phyloP scores from a whole-genome alignment of 2,329 filamentous ascomycete genomes.

The Pseudogymnoascus sp. region DNA sequence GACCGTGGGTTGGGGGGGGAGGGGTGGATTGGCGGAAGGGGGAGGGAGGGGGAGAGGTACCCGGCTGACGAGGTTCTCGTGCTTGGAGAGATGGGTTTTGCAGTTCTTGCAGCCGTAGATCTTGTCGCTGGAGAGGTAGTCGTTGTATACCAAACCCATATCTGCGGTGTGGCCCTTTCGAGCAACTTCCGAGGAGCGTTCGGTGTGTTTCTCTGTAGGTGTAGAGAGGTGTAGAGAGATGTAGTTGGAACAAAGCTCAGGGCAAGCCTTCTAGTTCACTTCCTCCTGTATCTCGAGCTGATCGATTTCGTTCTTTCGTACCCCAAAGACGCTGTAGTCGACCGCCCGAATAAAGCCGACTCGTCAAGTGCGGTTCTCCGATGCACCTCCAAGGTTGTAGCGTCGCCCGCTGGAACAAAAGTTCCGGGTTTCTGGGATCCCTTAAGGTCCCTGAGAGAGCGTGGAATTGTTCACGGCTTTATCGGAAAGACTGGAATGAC shows the following conservation, averaged over 20 bases:
- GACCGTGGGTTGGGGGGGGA: not conserved
- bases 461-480: not conserved
- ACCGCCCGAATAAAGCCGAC: not conserved
- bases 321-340: not conserved
- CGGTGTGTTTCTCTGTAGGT: not conserved
- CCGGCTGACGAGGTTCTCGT: slow-evolving; percentile 90
- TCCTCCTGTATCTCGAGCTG: not conserved
- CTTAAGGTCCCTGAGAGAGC: not conserved
- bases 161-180: slow-evolving; percentile 14
- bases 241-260: not conserved
- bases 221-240: not conserved
- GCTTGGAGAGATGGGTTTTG: slow-evolving; percentile 91
- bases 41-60: slow-evolving; percentile 37
- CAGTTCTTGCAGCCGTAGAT: slow-evolving; percentile 92
- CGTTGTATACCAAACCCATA: slow-evolving; percentile 89
- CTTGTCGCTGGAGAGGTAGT: slow-evolving; percentile 75
- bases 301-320: not conserved
- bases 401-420: too few species aligned
- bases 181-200: not conserved
- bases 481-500: not conserved
- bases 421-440: not conserved
- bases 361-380: not conserved
- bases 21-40: slow-evolving; percentile 13
- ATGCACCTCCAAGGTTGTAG: not conserved
- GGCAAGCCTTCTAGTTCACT: not conserved